Conservation (phyloP, 1,284 basidiomycete species). For the Meira nashicola region DNA sequence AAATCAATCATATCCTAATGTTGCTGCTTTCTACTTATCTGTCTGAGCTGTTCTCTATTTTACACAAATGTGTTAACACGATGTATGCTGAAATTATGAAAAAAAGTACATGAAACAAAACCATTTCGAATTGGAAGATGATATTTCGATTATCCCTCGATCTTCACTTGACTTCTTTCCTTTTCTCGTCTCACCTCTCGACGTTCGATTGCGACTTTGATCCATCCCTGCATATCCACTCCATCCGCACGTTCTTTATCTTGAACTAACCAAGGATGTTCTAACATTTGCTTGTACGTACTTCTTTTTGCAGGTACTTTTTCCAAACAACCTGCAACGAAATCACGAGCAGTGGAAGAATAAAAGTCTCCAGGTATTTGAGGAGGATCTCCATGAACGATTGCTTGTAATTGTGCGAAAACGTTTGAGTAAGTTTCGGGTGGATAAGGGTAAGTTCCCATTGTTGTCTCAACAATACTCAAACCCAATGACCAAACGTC, state of each 20-base stretch:
- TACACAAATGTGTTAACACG: too few relatives aligned
- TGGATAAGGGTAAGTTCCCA: slow-evolving; percentile 92
- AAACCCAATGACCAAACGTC: slow-evolving; percentile 98
- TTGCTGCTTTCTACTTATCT: too few relatives aligned
- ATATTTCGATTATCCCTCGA: neutral
- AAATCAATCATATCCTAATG: too few relatives aligned
- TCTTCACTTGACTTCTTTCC: slow-evolving; percentile 3
- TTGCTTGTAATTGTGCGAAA: slow-evolving; percentile 90
- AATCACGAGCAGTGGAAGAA: slow-evolving; percentile 47
- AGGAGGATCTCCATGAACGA: slow-evolving; percentile 89
- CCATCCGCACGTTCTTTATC: slow-evolving; percentile 37
- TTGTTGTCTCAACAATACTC: slow-evolving; percentile 85
- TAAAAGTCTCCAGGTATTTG: slow-evolving; percentile 62
- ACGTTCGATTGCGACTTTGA: slow-evolving; percentile 24
- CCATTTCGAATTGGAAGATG: too few relatives aligned
- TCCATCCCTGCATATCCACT: slow-evolving; percentile 54
- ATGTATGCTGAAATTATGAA: too few relatives aligned
- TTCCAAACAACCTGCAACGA: slow-evolving; percentile 47
- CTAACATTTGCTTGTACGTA: slow-evolving; percentile 76
- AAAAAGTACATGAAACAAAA: too few relatives aligned
- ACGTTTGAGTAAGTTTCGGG: slow-evolving; percentile 98
- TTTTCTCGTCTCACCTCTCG: slow-evolving; percentile 2
- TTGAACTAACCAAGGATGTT: slow-evolving; percentile 67
- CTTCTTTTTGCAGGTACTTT: slow-evolving; percentile 64
- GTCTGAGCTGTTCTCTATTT: too few relatives aligned